These are phyloP conservation scores for Penstemon barbatus DNA, from an alignment of 257 asterid genomes.

Conservation along the genomic window DNA sequence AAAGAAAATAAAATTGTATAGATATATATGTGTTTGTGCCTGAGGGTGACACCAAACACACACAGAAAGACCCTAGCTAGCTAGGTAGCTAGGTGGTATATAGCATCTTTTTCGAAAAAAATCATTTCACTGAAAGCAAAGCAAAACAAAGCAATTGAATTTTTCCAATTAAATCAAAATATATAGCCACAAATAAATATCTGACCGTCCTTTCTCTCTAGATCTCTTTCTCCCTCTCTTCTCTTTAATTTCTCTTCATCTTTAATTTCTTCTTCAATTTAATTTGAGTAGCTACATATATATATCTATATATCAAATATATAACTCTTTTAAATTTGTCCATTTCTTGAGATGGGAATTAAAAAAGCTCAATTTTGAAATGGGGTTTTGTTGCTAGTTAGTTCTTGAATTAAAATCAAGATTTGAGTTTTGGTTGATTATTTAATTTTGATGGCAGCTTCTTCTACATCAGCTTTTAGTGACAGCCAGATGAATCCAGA, in stretches of 20 bases:
- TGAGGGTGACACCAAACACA: constrained; percentile 51
- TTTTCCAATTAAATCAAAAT: not conserved
- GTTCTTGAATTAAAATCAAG: not conserved
- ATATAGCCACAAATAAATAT: constrained; percentile 29
- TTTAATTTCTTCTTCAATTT: not conserved
- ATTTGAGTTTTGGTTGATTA: not conserved
- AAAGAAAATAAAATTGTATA: constrained; percentile 9
- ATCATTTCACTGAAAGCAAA: constrained; percentile 54
- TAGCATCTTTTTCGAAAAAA: constrained; percentile 46
- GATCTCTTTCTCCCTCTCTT: constrained; percentile 12
- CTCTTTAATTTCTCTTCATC: not conserved
- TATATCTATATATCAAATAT: not conserved
- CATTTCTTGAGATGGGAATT: not conserved
- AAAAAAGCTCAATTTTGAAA: not conserved
- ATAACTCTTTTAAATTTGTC: not conserved
- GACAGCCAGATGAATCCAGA: too few relatives aligned
- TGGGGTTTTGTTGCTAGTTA: not conserved
- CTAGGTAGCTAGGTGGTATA: constrained; percentile 11
- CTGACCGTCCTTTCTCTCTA: constrained; percentile 19
- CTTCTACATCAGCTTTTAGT: constrained; percentile 35
- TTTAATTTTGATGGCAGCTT: constrained; percentile 36
- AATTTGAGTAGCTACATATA: not conserved
- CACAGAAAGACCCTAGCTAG: constrained; percentile 34
- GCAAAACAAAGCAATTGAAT: not conserved
- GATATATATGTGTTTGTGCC: constrained; percentile 41